These are phyloP conservation scores for Penicillium manginii DNA, from an alignment of 495 filamentous ascomycete genomes.

Conservation along the genomic window DNA sequence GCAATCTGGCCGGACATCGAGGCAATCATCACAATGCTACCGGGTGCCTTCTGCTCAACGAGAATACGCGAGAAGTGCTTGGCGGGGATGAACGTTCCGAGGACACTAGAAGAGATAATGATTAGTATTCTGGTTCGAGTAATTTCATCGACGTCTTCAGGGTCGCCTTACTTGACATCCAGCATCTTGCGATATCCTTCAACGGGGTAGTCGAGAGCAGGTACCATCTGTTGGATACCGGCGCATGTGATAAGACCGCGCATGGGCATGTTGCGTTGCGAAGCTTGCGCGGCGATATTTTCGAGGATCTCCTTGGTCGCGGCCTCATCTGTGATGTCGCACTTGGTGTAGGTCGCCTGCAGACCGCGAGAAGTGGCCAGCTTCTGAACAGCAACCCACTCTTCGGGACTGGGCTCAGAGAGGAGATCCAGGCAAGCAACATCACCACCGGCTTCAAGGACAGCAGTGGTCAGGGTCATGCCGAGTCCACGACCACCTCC, in stretches of 20 bases:
- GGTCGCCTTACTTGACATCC: constrained; percentile 56
- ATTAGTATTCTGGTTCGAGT: not conserved
- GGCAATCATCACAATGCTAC: constrained; percentile 73
- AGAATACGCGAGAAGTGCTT: constrained; percentile 72
- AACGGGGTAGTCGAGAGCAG: constrained; percentile 66
- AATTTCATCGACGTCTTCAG: not conserved
- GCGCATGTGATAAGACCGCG: constrained; percentile 83
- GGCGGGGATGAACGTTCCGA: constrained; percentile 72
- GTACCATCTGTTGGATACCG: constrained; percentile 70
- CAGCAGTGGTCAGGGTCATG: constrained; percentile 59
- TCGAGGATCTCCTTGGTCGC: constrained; percentile 28
- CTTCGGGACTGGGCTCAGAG: constrained; percentile 43
- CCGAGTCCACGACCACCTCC: constrained; percentile 73
- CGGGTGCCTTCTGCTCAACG: constrained; percentile 52
- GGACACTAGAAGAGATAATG: constrained; percentile 44
- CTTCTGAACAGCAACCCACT: constrained; percentile 43
- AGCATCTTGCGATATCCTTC: constrained; percentile 67
- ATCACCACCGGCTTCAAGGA: constrained; percentile 71
- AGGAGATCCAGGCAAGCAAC: constrained; percentile 69
- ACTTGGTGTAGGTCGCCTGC: constrained; percentile 55
- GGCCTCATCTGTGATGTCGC: constrained; percentile 59
- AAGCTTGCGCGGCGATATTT: constrained; percentile 54
- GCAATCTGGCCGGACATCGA: constrained; percentile 81
- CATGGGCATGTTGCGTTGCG: constrained; percentile 47
- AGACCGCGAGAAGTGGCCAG: constrained; percentile 55